A percentile compares a stretch with the other conserved stretches of the same genome.
These are phyloP conservation scores for Lipomyces kockii DNA, from an alignment of 805 yeast species.

Conservation along the genomic window DNA sequence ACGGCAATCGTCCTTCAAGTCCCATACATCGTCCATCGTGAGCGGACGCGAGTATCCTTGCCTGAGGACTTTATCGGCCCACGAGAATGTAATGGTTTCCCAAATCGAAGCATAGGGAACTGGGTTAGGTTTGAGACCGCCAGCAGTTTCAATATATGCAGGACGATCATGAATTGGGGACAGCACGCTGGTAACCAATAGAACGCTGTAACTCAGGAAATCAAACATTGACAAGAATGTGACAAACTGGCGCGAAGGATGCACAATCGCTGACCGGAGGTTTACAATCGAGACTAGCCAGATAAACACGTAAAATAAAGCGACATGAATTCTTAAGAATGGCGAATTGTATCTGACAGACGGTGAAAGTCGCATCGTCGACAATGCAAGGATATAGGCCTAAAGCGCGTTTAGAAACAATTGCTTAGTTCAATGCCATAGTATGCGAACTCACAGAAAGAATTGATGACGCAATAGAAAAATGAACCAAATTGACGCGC, in stretches of 20 bases:
- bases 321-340: conserved; percentile 40
- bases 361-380: conserved; percentile 35
- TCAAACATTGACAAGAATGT: conserved; percentile 33
- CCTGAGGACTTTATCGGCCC: conserved; percentile 75
- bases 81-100: conserved; percentile 67
- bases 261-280: conserved; percentile 41
- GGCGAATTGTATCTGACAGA: conserved; percentile 30
- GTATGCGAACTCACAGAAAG: conserved; percentile 21
- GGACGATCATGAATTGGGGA: conserved; percentile 73
- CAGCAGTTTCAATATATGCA: conserved; percentile 48
- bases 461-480: conserved; percentile 5
- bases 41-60: conserved; percentile 63
- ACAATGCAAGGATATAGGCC: conserved; percentile 38
- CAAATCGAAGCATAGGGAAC: conserved; percentile 71
- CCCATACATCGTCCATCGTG: conserved; percentile 76
- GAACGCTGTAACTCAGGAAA: conserved; percentile 51
- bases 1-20: conserved; percentile 76
- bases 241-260: conserved; percentile 36
- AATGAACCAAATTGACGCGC: conserved; percentile 5
- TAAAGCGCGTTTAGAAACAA: conserved; percentile 24
- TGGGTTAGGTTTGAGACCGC: conserved; percentile 69
- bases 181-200: conserved; percentile 58
- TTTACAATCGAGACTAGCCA: conserved; percentile 32
- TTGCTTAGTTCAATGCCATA: background rate
- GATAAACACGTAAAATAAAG: conserved; percentile 36